Conservation (phyloP, 2,329 filamentous ascomycete species). For the Emericellopsis atlantica region DNA sequence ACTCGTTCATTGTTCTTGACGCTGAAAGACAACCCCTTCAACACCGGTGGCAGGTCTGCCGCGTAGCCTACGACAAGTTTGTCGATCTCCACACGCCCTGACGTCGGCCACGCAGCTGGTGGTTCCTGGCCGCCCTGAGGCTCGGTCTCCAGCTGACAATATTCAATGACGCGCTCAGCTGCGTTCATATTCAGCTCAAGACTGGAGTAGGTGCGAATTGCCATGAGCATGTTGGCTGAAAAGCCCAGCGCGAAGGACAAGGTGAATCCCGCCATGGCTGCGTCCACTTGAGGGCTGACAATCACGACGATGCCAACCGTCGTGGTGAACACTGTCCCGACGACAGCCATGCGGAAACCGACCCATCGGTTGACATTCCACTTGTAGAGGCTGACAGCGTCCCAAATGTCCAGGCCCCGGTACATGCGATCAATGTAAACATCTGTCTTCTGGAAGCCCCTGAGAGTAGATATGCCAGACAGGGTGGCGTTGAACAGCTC, state of each 20-base stretch:
- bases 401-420: slow-evolving; percentile 53
- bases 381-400: slow-evolving; percentile 51
- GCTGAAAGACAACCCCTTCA: slow-evolving; percentile 56
- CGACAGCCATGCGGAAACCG: slow-evolving; percentile 55
- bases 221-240: slow-evolving; percentile 49
- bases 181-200: slow-evolving; percentile 72
- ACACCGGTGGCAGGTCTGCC: slow-evolving; percentile 54
- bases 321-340: slow-evolving; percentile 57
- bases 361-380: slow-evolving; percentile 71
- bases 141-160: slow-evolving; percentile 56
- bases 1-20: slow-evolving; percentile 56
- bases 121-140: slow-evolving; percentile 46
- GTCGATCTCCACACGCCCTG: slow-evolving; percentile 61
- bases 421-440: slow-evolving; percentile 61
- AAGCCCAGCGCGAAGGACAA: slow-evolving; percentile 64
- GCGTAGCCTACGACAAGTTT: slow-evolving; percentile 64
- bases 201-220: slow-evolving; percentile 54
- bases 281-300: slow-evolving; percentile 46
- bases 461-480: slow-evolving; percentile 61
- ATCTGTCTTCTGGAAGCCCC: slow-evolving; percentile 58
- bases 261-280: slow-evolving; percentile 63
- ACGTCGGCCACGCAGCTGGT: slow-evolving; percentile 62
- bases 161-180: slow-evolving; percentile 64
- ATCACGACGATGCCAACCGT: slow-evolving; percentile 54
- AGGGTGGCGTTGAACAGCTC: slow-evolving; percentile 67